Percentiles rank a stretch among this genome's conserved stretches.
These are phyloP conservation scores for Rosa rugosa DNA, from an alignment of 306 rosid genomes.

Conservation along the genomic window DNA sequence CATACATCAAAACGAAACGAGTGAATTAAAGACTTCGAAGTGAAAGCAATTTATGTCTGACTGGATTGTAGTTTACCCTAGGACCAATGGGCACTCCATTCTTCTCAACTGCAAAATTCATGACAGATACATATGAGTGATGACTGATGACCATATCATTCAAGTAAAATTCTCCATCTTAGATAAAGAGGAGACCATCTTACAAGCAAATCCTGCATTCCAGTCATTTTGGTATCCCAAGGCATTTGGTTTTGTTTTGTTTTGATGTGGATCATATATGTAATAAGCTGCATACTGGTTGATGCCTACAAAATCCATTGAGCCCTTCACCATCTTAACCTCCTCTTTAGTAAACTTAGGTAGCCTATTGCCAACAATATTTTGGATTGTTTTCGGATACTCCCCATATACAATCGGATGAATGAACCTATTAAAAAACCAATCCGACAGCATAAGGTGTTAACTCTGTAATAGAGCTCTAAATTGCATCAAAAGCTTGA, in stretches of 20 bases:
- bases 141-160: neutral
- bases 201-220: slow-evolving; percentile 85
- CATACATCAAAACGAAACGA: neutral
- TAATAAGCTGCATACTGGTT: slow-evolving; percentile 81
- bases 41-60: too few relatives aligned
- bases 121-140: neutral
- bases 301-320: slow-evolving; percentile 75
- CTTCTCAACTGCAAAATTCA: slow-evolving; percentile 60
- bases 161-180: neutral
- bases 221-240: slow-evolving; percentile 82
- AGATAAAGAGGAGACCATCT: slow-evolving; percentile 24
- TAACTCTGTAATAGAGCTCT: neutral
- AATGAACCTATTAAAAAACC: slow-evolving; percentile 59
- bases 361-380: slow-evolving; percentile 72
- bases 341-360: slow-evolving; percentile 82
- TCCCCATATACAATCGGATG: slow-evolving; percentile 90
- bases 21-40: neutral
- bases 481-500: neutral
- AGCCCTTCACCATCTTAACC: slow-evolving; percentile 79
- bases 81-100: slow-evolving; percentile 84
- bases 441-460: too few relatives aligned
- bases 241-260: slow-evolving; percentile 46
- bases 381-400: slow-evolving; percentile 82
- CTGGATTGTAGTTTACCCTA: slow-evolving; percentile 29
- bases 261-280: slow-evolving; percentile 53